A percentile compares a stretch with the other conserved stretches of the same genome.
Evolutionary conservation across 768 basidiomycete species (phyloP).

Genomic region (Suillus luteus): DNA sequence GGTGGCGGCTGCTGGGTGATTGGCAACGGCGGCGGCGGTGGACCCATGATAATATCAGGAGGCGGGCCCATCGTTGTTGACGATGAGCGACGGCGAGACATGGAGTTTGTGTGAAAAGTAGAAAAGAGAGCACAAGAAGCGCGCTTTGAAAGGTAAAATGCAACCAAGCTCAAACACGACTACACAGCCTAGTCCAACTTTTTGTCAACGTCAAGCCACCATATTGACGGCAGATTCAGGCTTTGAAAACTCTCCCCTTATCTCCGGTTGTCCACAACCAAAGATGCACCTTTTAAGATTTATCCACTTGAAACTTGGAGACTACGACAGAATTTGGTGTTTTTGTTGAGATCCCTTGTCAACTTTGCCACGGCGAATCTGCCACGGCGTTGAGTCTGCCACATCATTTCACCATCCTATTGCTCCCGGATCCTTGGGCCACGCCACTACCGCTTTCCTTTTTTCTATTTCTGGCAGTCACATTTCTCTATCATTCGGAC

Average conservation of each 20-base stretch:
- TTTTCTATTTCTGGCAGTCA: constrained; percentile 28
- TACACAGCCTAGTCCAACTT: constrained; percentile 26
- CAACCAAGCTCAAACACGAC: constrained; percentile 38
- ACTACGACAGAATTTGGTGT: not conserved
- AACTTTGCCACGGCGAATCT: constrained; percentile 15
- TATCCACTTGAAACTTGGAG: not conserved
- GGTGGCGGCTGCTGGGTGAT: constrained; percentile 30
- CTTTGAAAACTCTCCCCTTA: not conserved
- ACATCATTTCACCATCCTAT: constrained; percentile 25
- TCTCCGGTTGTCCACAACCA: not conserved
- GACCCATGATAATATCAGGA: constrained; percentile 53
- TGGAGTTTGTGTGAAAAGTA: constrained; percentile 30
- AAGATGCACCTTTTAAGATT: not conserved
- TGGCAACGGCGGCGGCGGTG: constrained; percentile 42
- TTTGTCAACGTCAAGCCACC: constrained; percentile 4
- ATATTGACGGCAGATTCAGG: not conserved
- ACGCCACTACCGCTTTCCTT: constrained; percentile 20
- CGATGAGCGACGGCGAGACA: constrained; percentile 25
- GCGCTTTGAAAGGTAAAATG: constrained; percentile 21
- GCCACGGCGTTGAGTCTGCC: constrained; percentile 28
- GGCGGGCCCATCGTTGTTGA: constrained; percentile 41
- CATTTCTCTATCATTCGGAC: not conserved
- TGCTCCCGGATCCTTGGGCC: constrained; percentile 23
- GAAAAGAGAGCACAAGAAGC: constrained; percentile 21
- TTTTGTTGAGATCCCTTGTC: not conserved